Percentiles rank a stretch among this genome's conserved stretches.
These are phyloP conservation scores for Amanita thiersii DNA, from an alignment of 768 basidiomycete species.

Conservation along the genomic window DNA sequence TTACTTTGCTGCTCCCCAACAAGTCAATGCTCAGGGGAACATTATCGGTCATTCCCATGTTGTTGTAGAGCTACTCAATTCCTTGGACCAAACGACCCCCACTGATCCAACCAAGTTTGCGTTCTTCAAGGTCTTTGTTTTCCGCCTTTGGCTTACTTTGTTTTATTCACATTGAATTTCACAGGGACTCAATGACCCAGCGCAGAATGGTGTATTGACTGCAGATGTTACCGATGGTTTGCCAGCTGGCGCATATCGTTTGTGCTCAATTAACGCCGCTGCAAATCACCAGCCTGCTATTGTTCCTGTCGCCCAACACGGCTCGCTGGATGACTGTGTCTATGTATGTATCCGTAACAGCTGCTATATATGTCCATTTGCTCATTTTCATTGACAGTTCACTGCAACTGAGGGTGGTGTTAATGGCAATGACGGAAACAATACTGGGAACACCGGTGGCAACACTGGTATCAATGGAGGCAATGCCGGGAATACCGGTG, in stretches of 20 bases:
- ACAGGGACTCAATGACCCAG: slow-evolving; percentile 37
- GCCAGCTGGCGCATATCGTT: slow-evolving; percentile 48
- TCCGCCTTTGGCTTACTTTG: not conserved
- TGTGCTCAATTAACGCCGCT: slow-evolving; percentile 48
- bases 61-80: slow-evolving; percentile 36
- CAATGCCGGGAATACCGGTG: not conserved
- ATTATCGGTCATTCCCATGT: slow-evolving; percentile 48
- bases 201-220: slow-evolving; percentile 38
- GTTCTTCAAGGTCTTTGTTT: slow-evolving; percentile 36
- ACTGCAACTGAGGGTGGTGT: slow-evolving; percentile 20
- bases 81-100: slow-evolving; percentile 31
- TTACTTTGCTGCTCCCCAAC: slow-evolving; percentile 47
- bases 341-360: slow-evolving; percentile 34
- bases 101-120: slow-evolving; percentile 39
- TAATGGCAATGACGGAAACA: too few species aligned
- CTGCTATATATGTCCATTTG: slow-evolving; percentile 2
- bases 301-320: slow-evolving; percentile 54
- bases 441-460: too few species aligned
- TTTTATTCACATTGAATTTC: slow-evolving; percentile 27
- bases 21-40: slow-evolving; percentile 33
- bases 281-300: slow-evolving; percentile 54
- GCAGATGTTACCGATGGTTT: slow-evolving; percentile 47
- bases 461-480: slow-evolving; percentile 1
- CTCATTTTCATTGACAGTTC: slow-evolving; percentile 18
- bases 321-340: slow-evolving; percentile 48